phyloP scores from a whole-genome alignment of 257 asterid genomes.

The Capsicum pubescens region DNA sequence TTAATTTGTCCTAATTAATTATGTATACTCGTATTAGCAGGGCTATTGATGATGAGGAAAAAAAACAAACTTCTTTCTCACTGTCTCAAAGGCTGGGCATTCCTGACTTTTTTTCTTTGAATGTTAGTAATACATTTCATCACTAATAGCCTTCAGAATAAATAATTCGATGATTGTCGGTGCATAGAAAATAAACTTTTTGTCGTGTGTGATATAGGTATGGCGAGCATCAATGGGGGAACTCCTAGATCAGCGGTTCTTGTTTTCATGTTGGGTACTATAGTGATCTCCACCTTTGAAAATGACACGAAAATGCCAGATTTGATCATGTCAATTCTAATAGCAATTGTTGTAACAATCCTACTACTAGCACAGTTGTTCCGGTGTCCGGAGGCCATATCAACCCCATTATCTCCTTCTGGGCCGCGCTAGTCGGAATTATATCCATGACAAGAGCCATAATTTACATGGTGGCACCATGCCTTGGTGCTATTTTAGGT shows the following conservation, averaged over 20 bases:
- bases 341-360: conserved; percentile 54
- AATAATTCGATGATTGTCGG: background rate
- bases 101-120: conserved; percentile 48
- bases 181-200: background rate
- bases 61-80: conserved; percentile 36
- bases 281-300: conserved; percentile 65
- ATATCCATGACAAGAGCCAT: conserved; percentile 68
- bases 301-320: conserved; percentile 61
- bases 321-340: conserved; percentile 53
- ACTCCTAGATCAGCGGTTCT: conserved; percentile 66
- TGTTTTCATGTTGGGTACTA: conserved; percentile 71
- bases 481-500: conserved; percentile 62
- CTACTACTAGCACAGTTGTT: conserved; percentile 65
- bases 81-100: conserved; percentile 56
- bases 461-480: conserved; percentile 63
- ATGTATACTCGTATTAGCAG: background rate
- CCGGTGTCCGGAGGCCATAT: conserved; percentile 85
- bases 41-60: conserved; percentile 33
- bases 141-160: background rate
- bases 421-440: conserved; percentile 72
- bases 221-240: conserved; percentile 85
- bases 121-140: conserved; percentile 42
- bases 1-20: background rate
- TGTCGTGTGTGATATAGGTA: conserved; percentile 41
- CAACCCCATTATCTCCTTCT: conserved; percentile 75